phyloP scores from a whole-genome alignment of 2,329 filamentous ascomycete species.

The Thelonectria olida region DNA sequence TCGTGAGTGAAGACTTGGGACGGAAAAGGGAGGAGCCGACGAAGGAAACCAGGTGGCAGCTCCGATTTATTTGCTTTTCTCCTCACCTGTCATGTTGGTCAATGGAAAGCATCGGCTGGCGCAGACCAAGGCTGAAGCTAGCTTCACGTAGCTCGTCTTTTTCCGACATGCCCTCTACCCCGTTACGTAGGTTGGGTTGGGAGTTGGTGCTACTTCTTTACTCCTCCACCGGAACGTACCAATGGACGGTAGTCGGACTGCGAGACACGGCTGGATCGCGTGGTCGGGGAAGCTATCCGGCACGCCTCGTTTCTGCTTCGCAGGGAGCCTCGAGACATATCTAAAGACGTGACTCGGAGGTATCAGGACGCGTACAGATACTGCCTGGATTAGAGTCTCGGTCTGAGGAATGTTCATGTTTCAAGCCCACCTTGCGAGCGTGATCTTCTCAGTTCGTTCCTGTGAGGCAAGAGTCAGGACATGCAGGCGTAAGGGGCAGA shows the following conservation, averaged over 20 bases:
- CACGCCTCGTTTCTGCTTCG: neutral
- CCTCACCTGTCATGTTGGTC: slow-evolving; percentile 13
- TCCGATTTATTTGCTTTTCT: slow-evolving; percentile 18
- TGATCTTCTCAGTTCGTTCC: neutral
- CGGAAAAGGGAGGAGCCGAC: neutral
- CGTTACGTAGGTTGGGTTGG: too few relatives aligned
- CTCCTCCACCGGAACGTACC: neutral
- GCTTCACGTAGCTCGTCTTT: slow-evolving; percentile 5
- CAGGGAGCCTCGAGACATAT: neutral
- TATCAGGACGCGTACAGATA: too few relatives aligned
- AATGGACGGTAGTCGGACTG: slow-evolving; percentile 1
- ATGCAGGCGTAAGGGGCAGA: neutral
- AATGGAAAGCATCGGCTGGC: slow-evolving; percentile 6
- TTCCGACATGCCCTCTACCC: too few relatives aligned
- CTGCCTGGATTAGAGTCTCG: slow-evolving; percentile 4
- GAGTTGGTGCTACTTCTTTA: slow-evolving; percentile 5
- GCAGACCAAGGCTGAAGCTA: slow-evolving; percentile 1
- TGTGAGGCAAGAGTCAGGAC: slow-evolving; percentile 1
- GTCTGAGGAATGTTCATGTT: neutral
- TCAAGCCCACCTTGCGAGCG: neutral
- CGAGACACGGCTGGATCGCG: neutral
- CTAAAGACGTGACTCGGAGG: slow-evolving; percentile 3
- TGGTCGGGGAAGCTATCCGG: slow-evolving; percentile 8
- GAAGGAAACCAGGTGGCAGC: neutral
- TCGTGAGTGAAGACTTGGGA: slow-evolving; percentile 3